Percentiles rank a stretch among this genome's conserved stretches.
These are phyloP conservation scores for Zopfia rhizophila DNA, from an alignment of 2,329 filamentous ascomycete genomes.

Conservation along the genomic window DNA sequence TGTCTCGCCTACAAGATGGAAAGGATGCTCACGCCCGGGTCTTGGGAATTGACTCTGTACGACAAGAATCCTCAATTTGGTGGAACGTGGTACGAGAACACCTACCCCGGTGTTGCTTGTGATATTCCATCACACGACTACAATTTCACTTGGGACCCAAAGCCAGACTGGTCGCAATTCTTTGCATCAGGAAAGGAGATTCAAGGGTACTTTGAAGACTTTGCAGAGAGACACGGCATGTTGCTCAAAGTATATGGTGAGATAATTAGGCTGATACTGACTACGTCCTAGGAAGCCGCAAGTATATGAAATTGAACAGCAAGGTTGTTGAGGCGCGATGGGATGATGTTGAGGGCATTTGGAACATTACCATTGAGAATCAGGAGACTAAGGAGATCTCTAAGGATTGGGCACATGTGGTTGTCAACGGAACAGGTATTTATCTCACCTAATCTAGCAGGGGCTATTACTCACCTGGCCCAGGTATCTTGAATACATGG, in stretches of 20 bases:
- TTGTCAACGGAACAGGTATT: conserved; percentile 57
- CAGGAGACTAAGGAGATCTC: conserved; percentile 43
- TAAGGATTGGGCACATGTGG: conserved; percentile 51
- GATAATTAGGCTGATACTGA: conserved; percentile 7
- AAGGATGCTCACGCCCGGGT: conserved; percentile 39
- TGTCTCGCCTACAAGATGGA: conserved; percentile 49
- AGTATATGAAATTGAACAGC: conserved; percentile 59
- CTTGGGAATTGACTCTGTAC: conserved; percentile 42
- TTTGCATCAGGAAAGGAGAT: conserved; percentile 62
- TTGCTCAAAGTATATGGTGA: conserved; percentile 33
- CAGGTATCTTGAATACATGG: conserved; percentile 57
- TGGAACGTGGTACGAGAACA: conserved; percentile 49
- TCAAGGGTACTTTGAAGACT: conserved; percentile 59
- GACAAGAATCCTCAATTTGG: conserved; percentile 45
- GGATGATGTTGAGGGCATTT: conserved; percentile 54
- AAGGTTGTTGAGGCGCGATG: conserved; percentile 57
- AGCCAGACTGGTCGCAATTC: conserved; percentile 65
- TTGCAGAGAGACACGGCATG: conserved; percentile 70
- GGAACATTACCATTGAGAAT: conserved; percentile 52
- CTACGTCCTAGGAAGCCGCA: conserved; percentile 48
- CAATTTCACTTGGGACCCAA: conserved; percentile 70
- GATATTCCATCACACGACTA: conserved; percentile 64
- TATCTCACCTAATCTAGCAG: not conserved
- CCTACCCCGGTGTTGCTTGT: conserved; percentile 46
- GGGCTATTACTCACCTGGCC: conserved; percentile 23